A percentile compares a stretch with the other conserved stretches of the same genome.
These are phyloP conservation scores for Phytophthora uliginosa DNA, from an alignment of 352 stramenopile genomes.

Conservation along the genomic window DNA sequence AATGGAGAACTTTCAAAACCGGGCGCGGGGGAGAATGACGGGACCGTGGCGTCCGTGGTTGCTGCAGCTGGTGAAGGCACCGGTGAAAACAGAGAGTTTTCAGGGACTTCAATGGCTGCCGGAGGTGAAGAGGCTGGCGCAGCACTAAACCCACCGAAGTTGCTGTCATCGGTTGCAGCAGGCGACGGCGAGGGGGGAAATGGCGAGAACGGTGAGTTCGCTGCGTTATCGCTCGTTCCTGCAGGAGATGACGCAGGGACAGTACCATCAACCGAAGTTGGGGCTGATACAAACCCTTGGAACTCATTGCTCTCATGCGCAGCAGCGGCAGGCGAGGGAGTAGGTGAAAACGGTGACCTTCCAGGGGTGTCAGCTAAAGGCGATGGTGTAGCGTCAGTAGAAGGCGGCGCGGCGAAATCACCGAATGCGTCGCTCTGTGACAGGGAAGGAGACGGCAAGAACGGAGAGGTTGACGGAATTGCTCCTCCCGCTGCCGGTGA, in stretches of 20 bases:
- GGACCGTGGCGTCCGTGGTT: not conserved
- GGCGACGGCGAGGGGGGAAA: constrained; percentile 36
- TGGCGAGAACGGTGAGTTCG: constrained; percentile 27
- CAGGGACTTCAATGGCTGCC: constrained; percentile 6
- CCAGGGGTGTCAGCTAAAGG: constrained; percentile 1
- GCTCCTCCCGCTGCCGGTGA: constrained; percentile 17
- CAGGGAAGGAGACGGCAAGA: constrained; percentile 32
- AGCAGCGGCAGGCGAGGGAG: constrained; percentile 20
- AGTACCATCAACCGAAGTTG: constrained; percentile 3
- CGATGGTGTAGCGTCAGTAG: constrained; percentile 11
- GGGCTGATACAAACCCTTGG: constrained; percentile 18
- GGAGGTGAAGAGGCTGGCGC: constrained; percentile 14
- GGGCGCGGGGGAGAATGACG: not conserved
- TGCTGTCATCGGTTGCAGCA: constrained; percentile 17
- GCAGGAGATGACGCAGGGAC: constrained; percentile 6
- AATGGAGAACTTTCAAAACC: constrained; percentile 26
- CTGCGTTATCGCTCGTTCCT: not conserved
- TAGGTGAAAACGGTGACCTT: constrained; percentile 21
- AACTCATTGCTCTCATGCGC: constrained; percentile 22
- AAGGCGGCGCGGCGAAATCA: constrained; percentile 23
- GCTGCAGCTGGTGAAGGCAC: constrained; percentile 23
- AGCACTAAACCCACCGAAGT: constrained; percentile 30
- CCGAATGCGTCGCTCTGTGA: constrained; percentile 32
- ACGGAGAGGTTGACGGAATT: constrained; percentile 19
- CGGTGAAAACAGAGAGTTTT: constrained; percentile 22